phyloP scores from a whole-genome alignment of 352 stramenopile genomes.

The Globisporangium solare region DNA sequence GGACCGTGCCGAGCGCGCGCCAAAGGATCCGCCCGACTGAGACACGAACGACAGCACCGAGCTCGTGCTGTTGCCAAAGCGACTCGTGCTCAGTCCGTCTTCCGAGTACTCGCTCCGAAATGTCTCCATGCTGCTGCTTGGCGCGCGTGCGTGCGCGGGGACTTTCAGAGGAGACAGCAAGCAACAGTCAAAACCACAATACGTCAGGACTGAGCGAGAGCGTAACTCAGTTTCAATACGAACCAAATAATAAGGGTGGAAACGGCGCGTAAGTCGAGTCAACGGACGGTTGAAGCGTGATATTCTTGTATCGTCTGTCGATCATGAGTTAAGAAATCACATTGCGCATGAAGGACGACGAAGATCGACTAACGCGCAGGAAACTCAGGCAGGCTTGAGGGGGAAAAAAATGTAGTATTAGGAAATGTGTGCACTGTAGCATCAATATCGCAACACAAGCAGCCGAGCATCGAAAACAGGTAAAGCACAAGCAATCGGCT shows the following conservation, averaged over 20 bases:
- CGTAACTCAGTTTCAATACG: background rate
- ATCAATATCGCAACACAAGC: no score
- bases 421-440: no score
- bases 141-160: no score
- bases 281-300: background rate
- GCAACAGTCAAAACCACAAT: background rate
- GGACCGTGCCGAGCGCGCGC: conserved; percentile 36
- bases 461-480: background rate
- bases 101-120: conserved; percentile 43
- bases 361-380: no score
- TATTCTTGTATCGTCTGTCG: background rate
- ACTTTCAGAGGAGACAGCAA: background rate
- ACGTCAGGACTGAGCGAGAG: background rate
- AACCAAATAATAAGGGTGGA: background rate
- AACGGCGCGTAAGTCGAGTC: background rate
- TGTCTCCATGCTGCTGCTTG: conserved; percentile 16
- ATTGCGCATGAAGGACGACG: background rate
- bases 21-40: conserved; percentile 20
- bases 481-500: background rate
- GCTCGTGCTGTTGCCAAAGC: conserved; percentile 19
- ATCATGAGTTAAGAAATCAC: background rate
- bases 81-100: conserved; percentile 22
- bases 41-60: conserved; percentile 41
- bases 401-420: no score
- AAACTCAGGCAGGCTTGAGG: no score